Base-by-base conservation (phyloP, 176 grass and related monocot genomes). In the Musa beccarii region DNA sequence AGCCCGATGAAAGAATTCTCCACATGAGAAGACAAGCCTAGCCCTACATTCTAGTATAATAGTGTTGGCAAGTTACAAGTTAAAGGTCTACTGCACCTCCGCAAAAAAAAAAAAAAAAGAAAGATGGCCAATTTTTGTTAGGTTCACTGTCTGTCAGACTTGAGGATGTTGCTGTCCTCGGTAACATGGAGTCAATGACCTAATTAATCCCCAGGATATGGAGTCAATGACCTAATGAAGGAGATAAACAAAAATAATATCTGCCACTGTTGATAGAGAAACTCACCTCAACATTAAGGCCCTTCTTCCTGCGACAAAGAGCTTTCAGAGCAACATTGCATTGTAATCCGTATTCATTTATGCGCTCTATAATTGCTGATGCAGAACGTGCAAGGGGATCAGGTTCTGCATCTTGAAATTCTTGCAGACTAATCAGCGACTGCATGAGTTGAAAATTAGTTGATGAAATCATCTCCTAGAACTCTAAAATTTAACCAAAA, bases 371-470 rank as follows among this genome's bases (percentile, higher is more conserved):
- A 77, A 99, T 94, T 61, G 85, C 80, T 69, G 75, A 89, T 74
- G 90, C 84, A 85, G 89, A 87, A 82, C 82, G 81, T 79, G 88
- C 87, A 82, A 99, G 87, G 82, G 78, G 63, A 84, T 99, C 95
- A 80, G 95, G 86, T 76, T 99, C 90, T 66, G 88, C 85, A 83
- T 99, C 95, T 75, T 87, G 82, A 71, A 99, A 99, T 74, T 92
- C 90, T 87, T 89, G 87, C 70, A 87, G 80, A 85, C 78, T 84
- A 77, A 96, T 86, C 83, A 79, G 81, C 68, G 73, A 84, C 95
- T 86, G 87, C 76, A 86, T 67, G 14, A 57, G 26, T 51, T 70
- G 65, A 69, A 24, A 2, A 21, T 26, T 70, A 63, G 16, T 25
- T 43, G 34, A 6, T 43, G 34, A 43, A 43, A 43, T 43, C 34